phyloP scores from a whole-genome alignment of 306 rosid genomes.

The Cicer pinnatifidum region DNA sequence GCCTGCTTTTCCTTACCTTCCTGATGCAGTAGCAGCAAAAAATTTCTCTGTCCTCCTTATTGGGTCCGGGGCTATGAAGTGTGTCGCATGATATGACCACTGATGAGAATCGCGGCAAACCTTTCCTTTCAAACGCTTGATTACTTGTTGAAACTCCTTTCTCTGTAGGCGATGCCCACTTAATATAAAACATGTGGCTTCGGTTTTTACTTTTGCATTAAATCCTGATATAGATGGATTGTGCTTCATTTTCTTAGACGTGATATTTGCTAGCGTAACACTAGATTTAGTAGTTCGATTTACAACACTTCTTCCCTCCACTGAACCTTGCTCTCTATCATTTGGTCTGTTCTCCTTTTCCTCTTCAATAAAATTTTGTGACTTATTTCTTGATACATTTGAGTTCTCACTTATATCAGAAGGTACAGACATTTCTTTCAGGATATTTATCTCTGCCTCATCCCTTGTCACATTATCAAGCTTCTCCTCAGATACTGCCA shows the following conservation, averaged over 20 bases:
- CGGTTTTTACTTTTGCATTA: slow-evolving; percentile 46
- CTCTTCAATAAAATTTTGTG: slow-evolving; percentile 43
- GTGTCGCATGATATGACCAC: slow-evolving; percentile 99
- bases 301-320: slow-evolving; percentile 40
- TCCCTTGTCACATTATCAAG: slow-evolving; percentile 42
- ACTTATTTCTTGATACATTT: slow-evolving; percentile 39
- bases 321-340: slow-evolving; percentile 43
- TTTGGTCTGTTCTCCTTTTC: slow-evolving; percentile 80
- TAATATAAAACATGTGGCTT: slow-evolving; percentile 68
- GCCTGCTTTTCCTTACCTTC: slow-evolving; percentile 60
- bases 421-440: slow-evolving; percentile 43
- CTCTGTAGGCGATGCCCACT: slow-evolving; percentile 78
- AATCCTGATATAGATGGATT: slow-evolving; percentile 41
- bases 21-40: slow-evolving; percentile 95
- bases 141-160: slow-evolving; percentile 77
- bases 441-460: slow-evolving; percentile 46
- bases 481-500: slow-evolving; percentile 44
- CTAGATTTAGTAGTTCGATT: slow-evolving; percentile 47
- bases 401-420: slow-evolving; percentile 46
- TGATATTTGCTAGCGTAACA: slow-evolving; percentile 41
- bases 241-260: slow-evolving; percentile 36
- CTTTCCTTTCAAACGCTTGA: slow-evolving; percentile 76
- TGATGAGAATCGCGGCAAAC: slow-evolving; percentile 86
- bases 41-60: slow-evolving; percentile 86
- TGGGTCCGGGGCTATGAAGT: slow-evolving; percentile 80